A percentile compares a stretch with the other conserved stretches of the same genome.
Evolutionary conservation across 2,329 filamentous ascomycete genomes (phyloP).

Genomic region (Aspergillus sp.): DNA sequence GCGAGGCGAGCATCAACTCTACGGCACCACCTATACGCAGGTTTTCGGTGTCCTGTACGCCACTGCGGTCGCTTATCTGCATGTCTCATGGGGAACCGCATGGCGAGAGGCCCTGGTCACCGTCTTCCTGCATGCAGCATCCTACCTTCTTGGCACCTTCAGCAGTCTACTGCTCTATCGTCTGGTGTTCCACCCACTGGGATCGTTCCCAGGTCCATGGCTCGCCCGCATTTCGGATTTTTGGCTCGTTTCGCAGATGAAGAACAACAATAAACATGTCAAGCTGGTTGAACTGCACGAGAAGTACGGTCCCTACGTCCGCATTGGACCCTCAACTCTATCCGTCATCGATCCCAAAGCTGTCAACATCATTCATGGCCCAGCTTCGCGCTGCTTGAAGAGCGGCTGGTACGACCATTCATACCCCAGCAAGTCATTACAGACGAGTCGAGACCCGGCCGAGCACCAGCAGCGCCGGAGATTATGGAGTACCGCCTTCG

Average conservation of each 20-base stretch:
- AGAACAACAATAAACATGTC: not conserved
- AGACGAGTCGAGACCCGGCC: constrained; percentile 38
- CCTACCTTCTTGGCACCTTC: constrained; percentile 10
- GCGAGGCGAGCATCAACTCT: constrained; percentile 23
- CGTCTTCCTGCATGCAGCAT: not conserved
- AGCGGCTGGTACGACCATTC: constrained; percentile 43
- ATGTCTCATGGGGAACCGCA: not conserved
- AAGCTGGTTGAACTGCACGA: constrained; percentile 29
- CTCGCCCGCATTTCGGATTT: constrained; percentile 34
- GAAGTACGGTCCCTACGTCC: constrained; percentile 37
- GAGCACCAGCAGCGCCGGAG: constrained; percentile 42
- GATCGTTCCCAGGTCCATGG: constrained; percentile 27
- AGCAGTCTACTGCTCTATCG: constrained; percentile 15
- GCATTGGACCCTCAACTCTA: constrained; percentile 37
- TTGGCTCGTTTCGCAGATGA: constrained; percentile 13
- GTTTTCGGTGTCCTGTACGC: not conserved
- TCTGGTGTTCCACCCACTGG: constrained; percentile 17
- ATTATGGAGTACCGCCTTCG: constrained; percentile 45
- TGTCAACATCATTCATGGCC: constrained; percentile 41
- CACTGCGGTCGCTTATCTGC: not conserved
- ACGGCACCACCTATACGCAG: constrained; percentile 15
- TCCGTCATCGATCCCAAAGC: constrained; percentile 40
- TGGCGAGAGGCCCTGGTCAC: not conserved
- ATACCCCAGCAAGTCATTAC: constrained; percentile 38
- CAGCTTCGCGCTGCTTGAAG: constrained; percentile 43